Base-by-base conservation (phyloP, 2,329 filamentous ascomycete genomes). In the Neofusicoccum cordaticola region DNA sequence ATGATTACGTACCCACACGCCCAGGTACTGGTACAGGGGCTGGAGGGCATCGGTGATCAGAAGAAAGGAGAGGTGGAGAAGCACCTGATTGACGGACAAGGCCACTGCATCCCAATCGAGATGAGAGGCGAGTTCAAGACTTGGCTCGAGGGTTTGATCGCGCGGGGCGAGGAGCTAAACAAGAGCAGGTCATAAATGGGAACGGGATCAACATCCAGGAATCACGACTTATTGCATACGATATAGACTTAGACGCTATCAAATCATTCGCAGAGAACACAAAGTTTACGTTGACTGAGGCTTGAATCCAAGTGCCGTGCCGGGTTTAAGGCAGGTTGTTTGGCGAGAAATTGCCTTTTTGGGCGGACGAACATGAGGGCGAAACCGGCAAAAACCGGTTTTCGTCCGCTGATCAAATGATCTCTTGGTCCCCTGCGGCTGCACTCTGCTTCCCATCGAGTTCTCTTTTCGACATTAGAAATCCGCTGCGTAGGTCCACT, bases 1-100 rank as follows among this genome's bases (percentile, higher is more conserved):
- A 93, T 97, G 90, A 89, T 97, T 69, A 86, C 85, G 4, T 82
- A 88, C 53, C 83, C 83, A 5, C 90, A 95, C 73, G 92, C 86
- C 0, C 79, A 86, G 71, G 85, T 89, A 75, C 76, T 97, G 68
- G 86, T 90, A 65, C 81, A 86, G 58, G 84, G 85, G 50, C 71
- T 97, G 41, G 66, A 64, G 19, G 65, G 56, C 37, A 53, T 58
- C 19, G 74, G 76, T 62, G 68, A 72, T 1, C 74, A 77, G 45
- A 68, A 68, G n/a, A 78, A 81, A 41, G 76, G 80, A 1, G 78
- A 81, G 31, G 80, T 85, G 2, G 83, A 81, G 66, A 85, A 84
- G 39, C 74, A 85, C 47, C 84, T 92, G 31, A 81, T 88, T n/a
- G 86, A 92, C 67, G 90, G 85, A 0, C 84, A 88, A 75, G 92